These are phyloP conservation scores for Fusarium domesticum DNA, from an alignment of 2,329 filamentous ascomycete species.

Conservation along the genomic window DNA sequence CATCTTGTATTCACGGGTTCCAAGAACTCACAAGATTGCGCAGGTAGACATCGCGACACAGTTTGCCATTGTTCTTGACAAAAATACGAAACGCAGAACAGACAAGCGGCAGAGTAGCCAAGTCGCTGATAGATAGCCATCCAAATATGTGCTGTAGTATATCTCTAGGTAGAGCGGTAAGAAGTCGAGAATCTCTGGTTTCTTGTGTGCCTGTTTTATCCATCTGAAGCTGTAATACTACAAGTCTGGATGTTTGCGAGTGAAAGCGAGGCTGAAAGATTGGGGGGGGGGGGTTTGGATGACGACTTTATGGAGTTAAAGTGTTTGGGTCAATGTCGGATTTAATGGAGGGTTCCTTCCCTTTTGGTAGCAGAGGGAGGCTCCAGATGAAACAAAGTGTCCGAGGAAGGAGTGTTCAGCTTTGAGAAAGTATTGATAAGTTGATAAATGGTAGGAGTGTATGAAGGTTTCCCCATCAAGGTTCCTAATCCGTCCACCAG, in stretches of 20 bases:
- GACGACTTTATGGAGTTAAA: conserved; percentile 14
- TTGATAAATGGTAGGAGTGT: background rate
- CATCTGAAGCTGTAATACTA: conserved; percentile 4
- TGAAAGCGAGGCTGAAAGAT: no score
- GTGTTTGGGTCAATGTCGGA: conserved; percentile 6
- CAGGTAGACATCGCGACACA: conserved; percentile 63
- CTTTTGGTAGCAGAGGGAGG: no score
- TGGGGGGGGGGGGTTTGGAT: conserved; percentile 9
- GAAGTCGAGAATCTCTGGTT: conserved; percentile 14
- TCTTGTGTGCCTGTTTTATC: background rate
- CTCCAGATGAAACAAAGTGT: no score
- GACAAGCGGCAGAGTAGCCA: conserved; percentile 49
- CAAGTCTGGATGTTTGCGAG: background rate
- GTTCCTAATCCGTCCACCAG: background rate
- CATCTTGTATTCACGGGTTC: no score
- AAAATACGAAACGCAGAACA: conserved; percentile 53
- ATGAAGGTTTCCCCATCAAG: background rate
- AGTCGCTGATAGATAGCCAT: conserved; percentile 54
- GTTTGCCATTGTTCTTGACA: conserved; percentile 53
- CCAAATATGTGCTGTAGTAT: conserved; percentile 60
- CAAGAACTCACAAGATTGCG: conserved; percentile 47
- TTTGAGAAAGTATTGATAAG: no score
- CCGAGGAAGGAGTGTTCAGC: no score
- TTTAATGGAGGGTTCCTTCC: conserved; percentile 11
- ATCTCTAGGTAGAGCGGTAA: conserved; percentile 53